Evolutionary conservation across 768 basidiomycete species (phyloP).

Genomic region (Leccinum incarnatum): DNA sequence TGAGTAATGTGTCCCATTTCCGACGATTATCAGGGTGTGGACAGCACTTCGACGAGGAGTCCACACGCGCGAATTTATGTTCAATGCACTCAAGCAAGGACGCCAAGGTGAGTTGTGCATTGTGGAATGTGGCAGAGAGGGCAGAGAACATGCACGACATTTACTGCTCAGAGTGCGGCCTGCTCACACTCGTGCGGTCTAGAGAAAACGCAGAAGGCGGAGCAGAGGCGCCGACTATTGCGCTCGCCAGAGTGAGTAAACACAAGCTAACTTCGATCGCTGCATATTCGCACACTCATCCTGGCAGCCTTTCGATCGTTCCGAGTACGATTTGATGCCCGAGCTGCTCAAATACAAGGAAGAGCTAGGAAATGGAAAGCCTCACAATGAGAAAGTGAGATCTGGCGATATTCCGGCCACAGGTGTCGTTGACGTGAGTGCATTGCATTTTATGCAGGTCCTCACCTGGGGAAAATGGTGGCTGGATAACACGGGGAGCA

Average conservation of each 20-base stretch:
- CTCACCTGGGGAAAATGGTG: no score
- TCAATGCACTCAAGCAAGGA: slow-evolving; percentile 12
- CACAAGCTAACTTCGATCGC: neutral
- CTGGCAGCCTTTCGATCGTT: slow-evolving; percentile 12
- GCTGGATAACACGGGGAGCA: no score
- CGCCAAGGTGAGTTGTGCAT: slow-evolving; percentile 3
- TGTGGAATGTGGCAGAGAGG: no score
- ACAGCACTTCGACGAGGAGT: slow-evolving; percentile 17
- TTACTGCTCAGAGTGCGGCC: slow-evolving; percentile 18
- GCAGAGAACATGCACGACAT: slow-evolving; percentile 19
- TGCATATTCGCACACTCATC: neutral
- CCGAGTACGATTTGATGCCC: slow-evolving; percentile 11
- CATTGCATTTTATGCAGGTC: no score
- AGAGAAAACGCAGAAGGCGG: slow-evolving; percentile 18
- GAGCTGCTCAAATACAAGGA: slow-evolving; percentile 6
- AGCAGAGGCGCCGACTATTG: slow-evolving; percentile 11
- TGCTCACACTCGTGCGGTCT: slow-evolving; percentile 10
- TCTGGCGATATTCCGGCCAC: neutral
- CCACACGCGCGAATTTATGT: slow-evolving; percentile 18
- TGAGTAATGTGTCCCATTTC: neutral
- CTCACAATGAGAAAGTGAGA: neutral
- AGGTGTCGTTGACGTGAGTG: neutral
- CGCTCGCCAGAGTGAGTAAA: slow-evolving; percentile 4
- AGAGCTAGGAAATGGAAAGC: neutral
- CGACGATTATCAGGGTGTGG: slow-evolving; percentile 9